Percentiles rank a stretch among this genome's conserved stretches.
These are phyloP conservation scores for Helianthus tuberosus DNA, from an alignment of 129 eudicot species.

Conservation along the genomic window DNA sequence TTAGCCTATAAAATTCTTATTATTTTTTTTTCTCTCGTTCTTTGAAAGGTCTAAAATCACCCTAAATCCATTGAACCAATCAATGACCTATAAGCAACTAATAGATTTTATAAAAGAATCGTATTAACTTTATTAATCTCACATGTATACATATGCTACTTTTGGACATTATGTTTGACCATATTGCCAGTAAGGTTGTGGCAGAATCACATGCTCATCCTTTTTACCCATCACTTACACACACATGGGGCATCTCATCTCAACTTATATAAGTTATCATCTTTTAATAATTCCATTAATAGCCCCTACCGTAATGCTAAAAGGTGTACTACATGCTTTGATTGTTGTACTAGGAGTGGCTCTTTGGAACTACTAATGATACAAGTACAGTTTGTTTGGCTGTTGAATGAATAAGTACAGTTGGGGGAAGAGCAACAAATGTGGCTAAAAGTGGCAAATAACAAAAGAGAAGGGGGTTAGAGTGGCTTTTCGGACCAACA, in stretches of 20 bases:
- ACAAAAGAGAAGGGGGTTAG: constrained; percentile 47
- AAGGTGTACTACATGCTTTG: constrained; percentile 4
- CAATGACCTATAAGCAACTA: too few species aligned
- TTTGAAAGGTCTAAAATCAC: too few species aligned
- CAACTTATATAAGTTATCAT: neutral
- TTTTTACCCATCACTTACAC: constrained; percentile 24
- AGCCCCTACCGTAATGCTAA: neutral
- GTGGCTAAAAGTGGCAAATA: constrained; percentile 48
- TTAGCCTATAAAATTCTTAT: too few species aligned
- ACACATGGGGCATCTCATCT: constrained; percentile 26
- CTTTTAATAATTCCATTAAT: neutral
- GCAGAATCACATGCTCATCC: constrained; percentile 48
- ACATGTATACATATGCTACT: constrained; percentile 41
- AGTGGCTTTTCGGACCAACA: constrained; percentile 68
- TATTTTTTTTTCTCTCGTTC: too few species aligned
- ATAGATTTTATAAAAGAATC: neutral
- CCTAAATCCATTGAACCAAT: too few species aligned
- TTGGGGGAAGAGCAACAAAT: constrained; percentile 39
- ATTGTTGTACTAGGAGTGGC: neutral
- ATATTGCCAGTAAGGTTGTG: constrained; percentile 46
- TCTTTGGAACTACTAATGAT: constrained; percentile 40
- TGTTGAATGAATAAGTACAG: constrained; percentile 87
- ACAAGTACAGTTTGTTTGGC: constrained; percentile 83
- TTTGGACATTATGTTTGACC: constrained; percentile 34
- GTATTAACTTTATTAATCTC: constrained; percentile 16